Evolutionary conservation across 129 eudicot genomes (phyloP).

Genomic region (Lonicera japonica): DNA sequence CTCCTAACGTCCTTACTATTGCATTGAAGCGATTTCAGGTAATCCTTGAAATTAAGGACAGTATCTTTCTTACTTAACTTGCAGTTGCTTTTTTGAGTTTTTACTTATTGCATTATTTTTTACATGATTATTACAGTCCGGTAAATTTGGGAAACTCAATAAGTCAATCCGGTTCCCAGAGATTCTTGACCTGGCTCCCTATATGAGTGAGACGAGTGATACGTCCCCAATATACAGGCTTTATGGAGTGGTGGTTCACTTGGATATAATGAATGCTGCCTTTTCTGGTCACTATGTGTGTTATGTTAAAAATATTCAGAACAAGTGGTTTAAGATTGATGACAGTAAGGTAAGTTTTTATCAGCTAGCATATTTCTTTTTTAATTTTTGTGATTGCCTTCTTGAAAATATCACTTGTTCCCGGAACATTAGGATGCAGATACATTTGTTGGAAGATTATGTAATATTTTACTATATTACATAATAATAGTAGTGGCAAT

Average conservation of each 20-base stretch:
- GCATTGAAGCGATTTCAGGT: constrained; percentile 91
- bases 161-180: constrained; percentile 77
- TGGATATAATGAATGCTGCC: constrained; percentile 66
- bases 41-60: constrained; percentile 5
- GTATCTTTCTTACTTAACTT: background rate
- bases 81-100: background rate
- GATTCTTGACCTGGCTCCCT: constrained; percentile 71
- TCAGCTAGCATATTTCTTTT: background rate
- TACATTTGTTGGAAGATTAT: no score
- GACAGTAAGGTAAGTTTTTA: constrained; percentile 58
- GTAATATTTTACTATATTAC: no score
- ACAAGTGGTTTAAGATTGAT: constrained; percentile 79
- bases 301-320: constrained; percentile 64
- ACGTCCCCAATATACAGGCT: constrained; percentile 69
- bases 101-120: background rate
- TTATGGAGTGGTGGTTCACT: constrained; percentile 94
- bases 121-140: constrained; percentile 47
- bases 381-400: no score
- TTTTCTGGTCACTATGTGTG: constrained; percentile 87
- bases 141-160: constrained; percentile 75
- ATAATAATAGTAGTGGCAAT: no score
- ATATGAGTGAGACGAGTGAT: constrained; percentile 67
- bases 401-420: no score
- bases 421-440: no score
- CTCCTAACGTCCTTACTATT: constrained; percentile 90